phyloP scores from a whole-genome alignment of 768 basidiomycete species.

The Hebeloma cylindrosporum region DNA sequence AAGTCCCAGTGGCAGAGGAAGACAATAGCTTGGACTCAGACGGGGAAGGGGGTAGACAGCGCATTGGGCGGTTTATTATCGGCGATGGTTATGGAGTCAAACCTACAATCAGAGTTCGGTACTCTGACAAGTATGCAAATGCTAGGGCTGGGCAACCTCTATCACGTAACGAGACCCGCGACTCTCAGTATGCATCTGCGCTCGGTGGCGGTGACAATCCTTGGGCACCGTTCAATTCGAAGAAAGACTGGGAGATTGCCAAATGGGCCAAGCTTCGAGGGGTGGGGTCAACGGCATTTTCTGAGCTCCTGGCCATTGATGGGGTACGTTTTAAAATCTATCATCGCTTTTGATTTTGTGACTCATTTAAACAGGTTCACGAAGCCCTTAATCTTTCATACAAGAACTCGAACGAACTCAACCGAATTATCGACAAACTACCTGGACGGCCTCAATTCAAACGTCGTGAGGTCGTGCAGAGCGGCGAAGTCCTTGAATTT shows the following conservation, averaged over 20 bases:
- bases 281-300: conserved; percentile 28
- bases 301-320: conserved; percentile 29
- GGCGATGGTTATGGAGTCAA: conserved; percentile 8
- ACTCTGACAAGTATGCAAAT: not conserved
- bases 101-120: not conserved
- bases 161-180: not conserved
- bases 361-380: conserved; percentile 24
- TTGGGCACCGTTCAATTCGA: conserved; percentile 26
- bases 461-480: conserved; percentile 26
- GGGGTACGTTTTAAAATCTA: conserved; percentile 18
- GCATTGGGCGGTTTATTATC: conserved; percentile 1
- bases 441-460: conserved; percentile 28
- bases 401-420: conserved; percentile 24
- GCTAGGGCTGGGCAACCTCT: conserved; percentile 1
- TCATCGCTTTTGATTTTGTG: not conserved
- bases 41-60: not conserved
- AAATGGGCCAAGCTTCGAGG: conserved; percentile 32
- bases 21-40: too few relatives aligned
- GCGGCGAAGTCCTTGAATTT: conserved; percentile 27
- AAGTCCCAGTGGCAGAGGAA: not conserved
- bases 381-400: conserved; percentile 27
- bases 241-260: conserved; percentile 32
- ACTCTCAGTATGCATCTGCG: not conserved
- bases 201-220: conserved; percentile 9
- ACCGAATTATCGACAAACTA: conserved; percentile 28